Evolutionary conservation across 23 red algal species (phyloP).

Genomic region (Chondrus crispus): DNA sequence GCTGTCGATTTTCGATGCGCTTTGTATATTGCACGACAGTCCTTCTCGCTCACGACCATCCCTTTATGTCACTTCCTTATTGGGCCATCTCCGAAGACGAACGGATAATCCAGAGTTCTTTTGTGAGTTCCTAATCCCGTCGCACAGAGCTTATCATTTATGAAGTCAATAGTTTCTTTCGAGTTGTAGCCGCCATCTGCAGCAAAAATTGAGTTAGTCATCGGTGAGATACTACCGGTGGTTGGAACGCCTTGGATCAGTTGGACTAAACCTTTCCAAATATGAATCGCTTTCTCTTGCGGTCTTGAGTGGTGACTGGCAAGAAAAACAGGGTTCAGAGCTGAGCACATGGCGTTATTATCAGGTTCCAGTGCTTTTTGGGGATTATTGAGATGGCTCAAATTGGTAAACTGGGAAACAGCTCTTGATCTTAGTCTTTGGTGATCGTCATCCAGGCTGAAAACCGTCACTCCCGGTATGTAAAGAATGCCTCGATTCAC

Average conservation of each 20-base stretch:
- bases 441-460: neutral
- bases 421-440: neutral
- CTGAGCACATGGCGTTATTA: neutral
- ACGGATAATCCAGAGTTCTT: neutral
- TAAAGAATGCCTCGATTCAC: neutral
- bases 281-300: neutral
- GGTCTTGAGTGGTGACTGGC: neutral
- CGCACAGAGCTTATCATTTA: neutral
- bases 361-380: neutral
- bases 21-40: neutral
- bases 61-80: neutral
- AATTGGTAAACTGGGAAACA: neutral
- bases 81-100: neutral
- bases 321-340: neutral
- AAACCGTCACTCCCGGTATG: neutral
- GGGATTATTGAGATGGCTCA: neutral
- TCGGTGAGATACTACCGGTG: neutral
- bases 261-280: neutral
- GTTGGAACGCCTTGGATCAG: neutral
- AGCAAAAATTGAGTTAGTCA: neutral
- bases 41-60: neutral
- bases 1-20: neutral
- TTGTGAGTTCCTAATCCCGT: neutral
- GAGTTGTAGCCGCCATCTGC: neutral
- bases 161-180: neutral